Evolutionary conservation across 2,329 filamentous ascomycete genomes (phyloP).

Genomic region (Mycosphaerella sp.): DNA sequence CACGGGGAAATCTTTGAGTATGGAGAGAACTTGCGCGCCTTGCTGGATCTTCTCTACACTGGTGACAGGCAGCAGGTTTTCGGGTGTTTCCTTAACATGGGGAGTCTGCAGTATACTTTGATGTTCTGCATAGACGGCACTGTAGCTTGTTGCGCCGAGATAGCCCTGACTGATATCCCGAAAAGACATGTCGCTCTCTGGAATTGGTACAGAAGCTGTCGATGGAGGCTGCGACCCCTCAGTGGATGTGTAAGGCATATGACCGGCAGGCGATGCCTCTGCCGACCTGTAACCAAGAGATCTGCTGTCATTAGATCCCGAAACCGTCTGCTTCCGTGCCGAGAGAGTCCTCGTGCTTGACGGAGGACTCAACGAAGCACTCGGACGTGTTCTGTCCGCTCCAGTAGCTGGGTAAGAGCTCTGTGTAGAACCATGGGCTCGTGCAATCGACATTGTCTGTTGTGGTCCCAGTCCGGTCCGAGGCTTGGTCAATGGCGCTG

Average conservation of each 20-base stretch:
- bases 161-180: conserved; percentile 30
- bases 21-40: conserved; percentile 30
- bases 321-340: conserved; percentile 7
- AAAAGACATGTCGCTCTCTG: conserved; percentile 24
- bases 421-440: neutral
- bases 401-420: conserved; percentile 11
- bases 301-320: conserved; percentile 5
- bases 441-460: conserved; percentile 12
- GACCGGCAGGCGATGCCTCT: conserved; percentile 7
- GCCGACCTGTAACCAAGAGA: conserved; percentile 6
- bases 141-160: conserved; percentile 31
- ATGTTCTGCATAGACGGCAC: conserved; percentile 33
- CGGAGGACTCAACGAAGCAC: conserved; percentile 18
- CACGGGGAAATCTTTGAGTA: conserved; percentile 30
- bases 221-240: conserved; percentile 18
- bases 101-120: conserved; percentile 22
- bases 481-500: conserved; percentile 30
- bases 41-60: conserved; percentile 30
- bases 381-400: neutral
- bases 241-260: conserved; percentile 12
- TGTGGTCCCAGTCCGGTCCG: conserved; percentile 14
- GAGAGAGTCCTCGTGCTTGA: conserved; percentile 17
- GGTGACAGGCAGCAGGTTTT: conserved; percentile 22
- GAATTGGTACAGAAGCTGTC: conserved; percentile 17
- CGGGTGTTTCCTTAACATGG: conserved; percentile 23